Conservation (phyloP, 257 asterid genomes). For the Fraxinus pennsylvanica region DNA sequence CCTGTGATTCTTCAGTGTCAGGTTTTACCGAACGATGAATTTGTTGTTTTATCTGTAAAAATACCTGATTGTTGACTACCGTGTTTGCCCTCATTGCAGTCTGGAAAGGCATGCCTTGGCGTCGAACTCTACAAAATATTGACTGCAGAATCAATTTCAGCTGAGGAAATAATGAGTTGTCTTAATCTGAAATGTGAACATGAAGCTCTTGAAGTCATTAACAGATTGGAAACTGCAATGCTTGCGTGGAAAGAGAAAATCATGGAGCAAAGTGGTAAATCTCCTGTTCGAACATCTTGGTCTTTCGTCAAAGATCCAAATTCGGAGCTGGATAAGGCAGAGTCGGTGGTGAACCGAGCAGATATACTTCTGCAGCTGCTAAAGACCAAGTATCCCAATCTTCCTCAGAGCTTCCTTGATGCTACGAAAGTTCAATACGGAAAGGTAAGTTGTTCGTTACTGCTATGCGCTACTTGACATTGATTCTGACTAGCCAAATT, state of each 20-base stretch:
- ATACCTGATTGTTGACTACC: background rate
- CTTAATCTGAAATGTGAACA: conserved; percentile 72
- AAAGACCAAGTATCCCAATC: conserved; percentile 65
- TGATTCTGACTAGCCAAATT: background rate
- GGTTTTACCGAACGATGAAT: background rate
- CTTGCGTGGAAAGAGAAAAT: conserved; percentile 69
- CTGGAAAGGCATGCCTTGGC: conserved; percentile 74
- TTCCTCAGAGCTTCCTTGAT: conserved; percentile 84
- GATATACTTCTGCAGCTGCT: conserved; percentile 61
- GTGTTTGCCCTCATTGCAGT: conserved; percentile 41
- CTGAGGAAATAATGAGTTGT: conserved; percentile 49
- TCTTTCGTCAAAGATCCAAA: conserved; percentile 70
- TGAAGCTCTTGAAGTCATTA: conserved; percentile 65
- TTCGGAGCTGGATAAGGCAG: conserved; percentile 59
- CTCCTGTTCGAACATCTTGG: conserved; percentile 81
- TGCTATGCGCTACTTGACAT: background rate
- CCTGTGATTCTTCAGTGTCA: background rate
- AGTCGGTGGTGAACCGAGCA: conserved; percentile 48
- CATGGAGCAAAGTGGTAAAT: conserved; percentile 47
- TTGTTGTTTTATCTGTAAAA: background rate
- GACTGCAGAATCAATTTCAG: conserved; percentile 43
- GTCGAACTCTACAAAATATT: conserved; percentile 71
- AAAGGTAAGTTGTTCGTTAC: conserved; percentile 47
- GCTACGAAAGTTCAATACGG: conserved; percentile 70
- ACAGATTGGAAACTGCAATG: conserved; percentile 76